phyloP scores from a whole-genome alignment of 345 rosid genomes.

The Syzygium grande region DNA sequence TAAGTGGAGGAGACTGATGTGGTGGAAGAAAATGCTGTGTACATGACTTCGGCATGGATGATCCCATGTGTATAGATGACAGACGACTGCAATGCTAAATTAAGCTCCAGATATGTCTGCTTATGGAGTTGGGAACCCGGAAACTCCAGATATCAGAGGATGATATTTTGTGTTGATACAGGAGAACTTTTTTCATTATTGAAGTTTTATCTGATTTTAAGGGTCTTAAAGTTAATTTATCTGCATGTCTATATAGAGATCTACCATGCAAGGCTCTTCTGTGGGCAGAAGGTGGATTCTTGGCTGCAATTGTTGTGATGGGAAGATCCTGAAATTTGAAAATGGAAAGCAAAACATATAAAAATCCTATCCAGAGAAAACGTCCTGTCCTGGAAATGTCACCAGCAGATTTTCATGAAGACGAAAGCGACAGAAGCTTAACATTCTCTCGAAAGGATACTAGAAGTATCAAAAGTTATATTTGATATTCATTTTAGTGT shows the following conservation, averaged over 20 bases:
- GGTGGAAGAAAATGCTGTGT: conserved; percentile 62
- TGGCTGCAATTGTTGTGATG: conserved; percentile 81
- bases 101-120: conserved; percentile 49
- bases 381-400: conserved; percentile 93
- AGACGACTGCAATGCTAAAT: conserved; percentile 31
- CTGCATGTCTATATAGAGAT: conserved; percentile 75
- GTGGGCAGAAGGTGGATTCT: conserved; percentile 76
- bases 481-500: too few relatives aligned
- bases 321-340: conserved; percentile 64
- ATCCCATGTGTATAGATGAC: conserved; percentile 89
- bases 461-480: too few relatives aligned
- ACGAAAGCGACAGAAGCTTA: conserved; percentile 62
- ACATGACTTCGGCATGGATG: conserved; percentile 57
- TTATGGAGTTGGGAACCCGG: conserved; percentile 80
- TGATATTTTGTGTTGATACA: conserved; percentile 72
- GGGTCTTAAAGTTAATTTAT: conserved; percentile 44
- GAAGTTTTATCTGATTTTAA: conserved; percentile 43
- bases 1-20: conserved; percentile 55
- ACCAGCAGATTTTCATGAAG: conserved; percentile 65
- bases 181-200: conserved; percentile 80
- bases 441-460: too few relatives aligned
- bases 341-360: conserved; percentile 42
- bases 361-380: conserved; percentile 75
- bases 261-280: conserved; percentile 68
- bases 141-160: conserved; percentile 40